Evolutionary conservation across 176 grass and related monocot genomes (phyloP).

Genomic region (Oryza glaberrima): DNA sequence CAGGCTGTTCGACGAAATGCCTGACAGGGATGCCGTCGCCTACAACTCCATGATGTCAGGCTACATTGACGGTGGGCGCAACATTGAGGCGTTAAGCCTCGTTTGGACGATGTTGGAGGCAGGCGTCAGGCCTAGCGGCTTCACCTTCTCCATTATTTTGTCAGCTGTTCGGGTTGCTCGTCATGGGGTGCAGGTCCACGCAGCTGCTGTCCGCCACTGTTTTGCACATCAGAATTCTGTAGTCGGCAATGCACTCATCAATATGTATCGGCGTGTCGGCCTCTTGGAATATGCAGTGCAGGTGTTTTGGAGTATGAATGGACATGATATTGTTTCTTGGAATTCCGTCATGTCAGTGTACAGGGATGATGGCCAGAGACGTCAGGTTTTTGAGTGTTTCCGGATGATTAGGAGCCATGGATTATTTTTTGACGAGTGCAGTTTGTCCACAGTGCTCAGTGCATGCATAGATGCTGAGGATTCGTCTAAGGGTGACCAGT

Average conservation of each 20-base stretch:
- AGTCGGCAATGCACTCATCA: slow-evolving; percentile 64
- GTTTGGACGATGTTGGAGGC: slow-evolving; percentile 48
- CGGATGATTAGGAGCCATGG: slow-evolving; percentile 47
- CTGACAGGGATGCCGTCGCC: slow-evolving; percentile 51
- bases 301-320: slow-evolving; percentile 61
- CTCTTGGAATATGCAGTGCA: slow-evolving; percentile 44
- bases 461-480: slow-evolving; percentile 54
- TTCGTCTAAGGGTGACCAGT: slow-evolving; percentile 67
- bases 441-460: slow-evolving; percentile 60
- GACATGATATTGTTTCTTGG: slow-evolving; percentile 65
- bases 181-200: slow-evolving; percentile 63
- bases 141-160: slow-evolving; percentile 77
- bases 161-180: slow-evolving; percentile 34
- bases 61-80: slow-evolving; percentile 36
- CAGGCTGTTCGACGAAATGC: slow-evolving; percentile 72
- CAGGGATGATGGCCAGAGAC: slow-evolving; percentile 45
- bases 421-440: slow-evolving; percentile 67
- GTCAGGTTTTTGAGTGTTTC: slow-evolving; percentile 61
- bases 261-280: slow-evolving; percentile 73
- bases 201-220: slow-evolving; percentile 47
- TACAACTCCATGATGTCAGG: slow-evolving; percentile 77
- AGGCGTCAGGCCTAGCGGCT: slow-evolving; percentile 57
- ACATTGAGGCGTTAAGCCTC: slow-evolving; percentile 40
- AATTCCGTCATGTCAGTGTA: slow-evolving; percentile 75
- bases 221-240: slow-evolving; percentile 43